Base-by-base conservation (phyloP, 345 rosid species). In the Conringia planisiliqua region DNA sequence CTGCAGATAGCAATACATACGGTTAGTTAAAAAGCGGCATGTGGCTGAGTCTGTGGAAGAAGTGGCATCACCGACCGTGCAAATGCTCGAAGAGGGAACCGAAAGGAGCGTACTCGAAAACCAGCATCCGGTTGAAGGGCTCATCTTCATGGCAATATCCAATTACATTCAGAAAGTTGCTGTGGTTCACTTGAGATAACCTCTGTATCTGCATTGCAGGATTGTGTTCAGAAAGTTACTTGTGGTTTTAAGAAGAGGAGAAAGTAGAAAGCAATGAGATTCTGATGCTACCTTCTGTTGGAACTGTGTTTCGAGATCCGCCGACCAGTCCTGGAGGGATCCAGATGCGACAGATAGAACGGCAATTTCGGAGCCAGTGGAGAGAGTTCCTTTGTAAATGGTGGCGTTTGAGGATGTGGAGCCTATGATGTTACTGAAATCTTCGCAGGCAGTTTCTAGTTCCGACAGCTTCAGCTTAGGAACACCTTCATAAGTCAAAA, bases 1-100 rank as follows among this genome's bases (percentile, higher is more conserved):
- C 99, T 95, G 88, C 83, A 24, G 47, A 5, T 61, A 4, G 0
- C 14, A 29, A 3, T 10, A 65, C 44, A 57, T 30, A 30, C 33
- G n/a, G 48, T 13, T 56, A 35, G 55, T 46, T 36, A 40, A 1
- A 6, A 22, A 33, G 22, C 30, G 27, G 32, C 33, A 66, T 50
- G 39, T 4, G 52, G 6, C 5, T 60, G 66, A 66, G 67, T 35
- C 29, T 58, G 3, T 62, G 26, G 8, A 61, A 42, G 24, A 51
- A 26, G 24, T 55, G 55, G 29, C 1, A 43, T 72, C 38, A 61
- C 92, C 88, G 60, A 95, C 99, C 66, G 52, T 95, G 93, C 39
- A 95, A 85, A 83, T 89, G 96, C 82, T 95, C 99, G 58, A 77
- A 95, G 74, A 95, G 94, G 6, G 96, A 87, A 66, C 99, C 99